These are phyloP conservation scores for Dactylonectria estremocensis DNA, from an alignment of 2,329 filamentous ascomycete species.

Conservation along the genomic window DNA sequence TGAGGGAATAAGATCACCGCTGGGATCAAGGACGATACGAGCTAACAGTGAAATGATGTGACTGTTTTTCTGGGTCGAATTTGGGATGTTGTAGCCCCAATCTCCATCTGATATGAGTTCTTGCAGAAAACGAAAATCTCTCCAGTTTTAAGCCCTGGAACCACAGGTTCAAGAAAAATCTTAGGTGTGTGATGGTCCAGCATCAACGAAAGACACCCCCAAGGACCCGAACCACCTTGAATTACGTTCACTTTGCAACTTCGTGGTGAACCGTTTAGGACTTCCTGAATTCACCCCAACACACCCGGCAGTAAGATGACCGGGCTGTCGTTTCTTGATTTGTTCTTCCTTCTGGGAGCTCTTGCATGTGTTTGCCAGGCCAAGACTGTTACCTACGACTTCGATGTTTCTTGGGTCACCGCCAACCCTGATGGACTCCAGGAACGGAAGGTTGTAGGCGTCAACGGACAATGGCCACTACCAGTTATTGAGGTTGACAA, in stretches of 20 bases:
- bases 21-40: background rate
- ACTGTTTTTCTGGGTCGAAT: conserved; percentile 2
- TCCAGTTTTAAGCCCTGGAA: background rate
- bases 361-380: conserved; percentile 33
- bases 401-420: conserved; percentile 74
- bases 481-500: conserved; percentile 70
- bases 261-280: background rate
- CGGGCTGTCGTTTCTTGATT: conserved; percentile 9
- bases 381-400: conserved; percentile 68
- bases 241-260: background rate
- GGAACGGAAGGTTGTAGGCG: conserved; percentile 72
- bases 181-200: background rate
- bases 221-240: no score
- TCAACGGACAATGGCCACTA: conserved; percentile 77
- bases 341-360: conserved; percentile 20
- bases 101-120: background rate
- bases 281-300: background rate
- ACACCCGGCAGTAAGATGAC: conserved; percentile 9
- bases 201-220: background rate
- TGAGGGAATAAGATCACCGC: conserved; percentile 18
- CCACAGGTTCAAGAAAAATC: background rate
- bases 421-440: conserved; percentile 73
- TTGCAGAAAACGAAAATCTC: background rate
- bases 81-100: conserved; percentile 14
- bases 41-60: background rate